A percentile compares a stretch with the other conserved stretches of the same genome.
These are phyloP conservation scores for Saitozyma podzolica DNA, from an alignment of 768 basidiomycete genomes.

Conservation along the genomic window DNA sequence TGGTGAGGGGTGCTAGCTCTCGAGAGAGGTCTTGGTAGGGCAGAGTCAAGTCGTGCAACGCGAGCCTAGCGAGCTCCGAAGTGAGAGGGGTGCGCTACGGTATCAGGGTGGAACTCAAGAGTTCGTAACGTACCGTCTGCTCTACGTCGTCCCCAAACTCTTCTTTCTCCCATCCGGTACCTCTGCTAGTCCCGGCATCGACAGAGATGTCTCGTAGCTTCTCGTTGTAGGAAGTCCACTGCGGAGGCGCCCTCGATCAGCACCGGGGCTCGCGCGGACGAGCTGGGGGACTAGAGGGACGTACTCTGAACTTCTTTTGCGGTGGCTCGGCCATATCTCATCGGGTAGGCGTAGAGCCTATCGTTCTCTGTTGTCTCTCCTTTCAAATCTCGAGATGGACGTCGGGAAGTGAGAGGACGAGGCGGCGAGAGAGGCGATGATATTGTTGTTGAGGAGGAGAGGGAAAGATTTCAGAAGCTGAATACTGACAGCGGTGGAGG, in stretches of 20 bases:
- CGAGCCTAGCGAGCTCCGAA: conserved; percentile 46
- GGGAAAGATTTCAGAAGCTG: neutral
- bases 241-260: conserved; percentile 2
- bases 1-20: conserved; percentile 39
- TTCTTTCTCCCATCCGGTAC: conserved; percentile 40
- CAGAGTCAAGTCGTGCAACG: conserved; percentile 47
- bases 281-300: too few species aligned
- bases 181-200: conserved; percentile 40
- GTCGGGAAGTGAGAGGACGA: too few species aligned
- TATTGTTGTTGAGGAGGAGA: too few species aligned
- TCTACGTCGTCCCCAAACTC: conserved; percentile 36
- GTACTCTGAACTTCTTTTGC: conserved; percentile 42
- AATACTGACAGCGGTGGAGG: neutral
- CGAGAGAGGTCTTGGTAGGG: conserved; percentile 47
- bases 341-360: neutral
- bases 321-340: conserved; percentile 39
- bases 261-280: conserved; percentile 7
- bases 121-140: conserved; percentile 30
- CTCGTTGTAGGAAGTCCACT: conserved; percentile 48
- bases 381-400: too few species aligned
- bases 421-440: too few species aligned
- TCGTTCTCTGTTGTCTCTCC: too few species aligned
- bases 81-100: conserved; percentile 45
- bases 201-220: conserved; percentile 47
- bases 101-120: neutral